Percentiles rank a stretch among this genome's conserved stretches.
Evolutionary conservation across 148 eudicot genomes (phyloP).

Genomic region (Euryodendron excelsum): DNA sequence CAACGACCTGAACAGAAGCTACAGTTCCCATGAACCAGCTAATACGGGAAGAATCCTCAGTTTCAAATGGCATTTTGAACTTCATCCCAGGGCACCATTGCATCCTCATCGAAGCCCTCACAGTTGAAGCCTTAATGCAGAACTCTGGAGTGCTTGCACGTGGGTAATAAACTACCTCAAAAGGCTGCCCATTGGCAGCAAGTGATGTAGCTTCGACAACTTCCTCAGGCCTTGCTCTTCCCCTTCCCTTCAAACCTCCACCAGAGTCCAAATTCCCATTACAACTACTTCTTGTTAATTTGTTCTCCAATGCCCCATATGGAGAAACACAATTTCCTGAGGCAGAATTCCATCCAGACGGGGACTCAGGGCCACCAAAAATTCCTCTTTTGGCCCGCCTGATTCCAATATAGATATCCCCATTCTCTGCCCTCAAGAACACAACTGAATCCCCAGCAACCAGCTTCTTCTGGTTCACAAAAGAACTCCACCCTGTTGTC

Average conservation of each 20-base stretch:
- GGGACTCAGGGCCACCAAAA: conserved; percentile 26
- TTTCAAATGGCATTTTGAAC: conserved; percentile 60
- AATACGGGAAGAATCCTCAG: conserved; percentile 53
- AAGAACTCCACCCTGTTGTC: conserved; percentile 66
- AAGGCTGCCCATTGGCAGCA: conserved; percentile 46
- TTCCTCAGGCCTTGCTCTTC: conserved; percentile 37
- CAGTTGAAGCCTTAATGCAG: conserved; percentile 39
- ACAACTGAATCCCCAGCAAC: conserved; percentile 66
- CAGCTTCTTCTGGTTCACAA: conserved; percentile 59
- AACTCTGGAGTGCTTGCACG: conserved; percentile 56
- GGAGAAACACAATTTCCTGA: conserved; percentile 25
- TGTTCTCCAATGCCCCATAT: conserved; percentile 36
- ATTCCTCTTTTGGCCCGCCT: conserved; percentile 46
- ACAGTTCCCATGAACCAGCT: conserved; percentile 65
- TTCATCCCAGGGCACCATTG: conserved; percentile 58
- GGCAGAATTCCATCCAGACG: conserved; percentile 40
- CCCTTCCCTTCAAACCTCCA: conserved; percentile 27
- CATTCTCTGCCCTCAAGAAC: conserved; percentile 49
- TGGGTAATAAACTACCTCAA: conserved; percentile 54
- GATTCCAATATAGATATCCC: conserved; percentile 51
- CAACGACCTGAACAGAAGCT: conserved; percentile 44
- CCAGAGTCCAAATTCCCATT: conserved; percentile 24
- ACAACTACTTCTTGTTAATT: conserved; percentile 22
- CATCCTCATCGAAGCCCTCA: conserved; percentile 45
- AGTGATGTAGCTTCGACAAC: conserved; percentile 38